Evolutionary conservation across 306 rosid genomes (phyloP).

Genomic region (Inga laurina): DNA sequence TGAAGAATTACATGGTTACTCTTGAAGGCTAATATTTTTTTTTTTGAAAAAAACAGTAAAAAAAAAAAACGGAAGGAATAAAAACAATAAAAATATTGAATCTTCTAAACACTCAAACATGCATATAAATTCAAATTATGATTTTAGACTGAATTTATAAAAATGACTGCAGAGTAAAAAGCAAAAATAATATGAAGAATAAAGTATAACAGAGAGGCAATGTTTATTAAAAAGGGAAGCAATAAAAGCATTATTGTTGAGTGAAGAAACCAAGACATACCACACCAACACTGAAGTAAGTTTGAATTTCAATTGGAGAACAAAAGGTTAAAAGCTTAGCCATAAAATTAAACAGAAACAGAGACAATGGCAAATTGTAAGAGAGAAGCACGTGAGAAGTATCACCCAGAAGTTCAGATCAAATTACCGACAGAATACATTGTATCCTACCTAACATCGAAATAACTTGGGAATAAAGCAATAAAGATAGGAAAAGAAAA

Average conservation of each 20-base stretch:
- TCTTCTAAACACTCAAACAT: neutral
- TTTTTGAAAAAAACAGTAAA: neutral
- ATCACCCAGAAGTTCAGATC: conserved; percentile 26
- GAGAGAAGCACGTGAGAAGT: conserved; percentile 32
- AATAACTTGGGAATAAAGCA: conserved; percentile 24
- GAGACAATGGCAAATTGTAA: neutral
- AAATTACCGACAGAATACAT: conserved; percentile 30
- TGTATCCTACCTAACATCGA: conserved; percentile 44
- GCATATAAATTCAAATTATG: neutral
- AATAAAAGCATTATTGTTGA: neutral
- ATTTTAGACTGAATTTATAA: neutral
- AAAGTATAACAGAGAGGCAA: conserved; percentile 17
- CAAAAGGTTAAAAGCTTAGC: conserved; percentile 2
- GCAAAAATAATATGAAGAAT: neutral
- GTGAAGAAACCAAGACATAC: conserved; percentile 12
- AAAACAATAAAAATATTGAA: neutral
- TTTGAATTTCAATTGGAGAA: conserved; percentile 21
- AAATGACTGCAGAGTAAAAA: neutral
- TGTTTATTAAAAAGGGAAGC: neutral
- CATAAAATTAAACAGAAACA: conserved; percentile 5
- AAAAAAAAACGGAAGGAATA: neutral
- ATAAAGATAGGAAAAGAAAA: neutral
- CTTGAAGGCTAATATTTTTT: neutral
- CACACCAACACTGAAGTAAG: neutral
- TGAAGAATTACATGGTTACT: neutral